Conservation (phyloP, 306 rosid species). For the Trifolium subterraneum region DNA sequence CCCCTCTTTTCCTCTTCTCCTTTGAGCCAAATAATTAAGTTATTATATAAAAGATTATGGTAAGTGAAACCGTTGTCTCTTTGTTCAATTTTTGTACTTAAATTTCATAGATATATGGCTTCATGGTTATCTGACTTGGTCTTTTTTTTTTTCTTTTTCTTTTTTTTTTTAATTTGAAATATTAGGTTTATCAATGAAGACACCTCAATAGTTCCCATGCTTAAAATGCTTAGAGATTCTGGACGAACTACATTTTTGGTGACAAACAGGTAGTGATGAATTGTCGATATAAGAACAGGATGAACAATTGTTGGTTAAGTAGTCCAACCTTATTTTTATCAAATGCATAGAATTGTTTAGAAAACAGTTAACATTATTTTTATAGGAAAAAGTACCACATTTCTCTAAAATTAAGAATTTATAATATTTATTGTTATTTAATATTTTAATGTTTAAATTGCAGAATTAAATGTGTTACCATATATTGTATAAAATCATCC, state of each 20-base stretch:
- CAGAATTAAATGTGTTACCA: background rate
- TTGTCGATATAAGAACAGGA: conserved; percentile 2
- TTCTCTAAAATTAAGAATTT: conserved; percentile 12
- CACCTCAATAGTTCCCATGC: conserved; percentile 82
- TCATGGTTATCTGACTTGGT: conserved; percentile 34
- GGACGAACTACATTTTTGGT: conserved; percentile 95
- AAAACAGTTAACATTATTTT: background rate
- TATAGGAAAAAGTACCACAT: background rate
- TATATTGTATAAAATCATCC: conserved; percentile 3
- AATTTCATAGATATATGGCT: conserved; percentile 34
- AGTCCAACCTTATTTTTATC: background rate
- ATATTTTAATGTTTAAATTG: conserved; percentile 24
- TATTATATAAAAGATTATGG: background rate
- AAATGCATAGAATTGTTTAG: background rate
- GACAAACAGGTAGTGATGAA: conserved; percentile 78
- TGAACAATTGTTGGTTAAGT: background rate
- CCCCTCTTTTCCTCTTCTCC: background rate
- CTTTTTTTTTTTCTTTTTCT: conserved; percentile 42
- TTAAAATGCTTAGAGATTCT: conserved; percentile 88
- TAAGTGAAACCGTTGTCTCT: conserved; percentile 14
- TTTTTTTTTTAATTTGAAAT: conserved; percentile 39
- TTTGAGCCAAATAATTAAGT: background rate
- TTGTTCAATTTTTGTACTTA: conserved; percentile 13
- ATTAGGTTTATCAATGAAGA: conserved; percentile 85
- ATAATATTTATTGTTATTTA: background rate